phyloP scores from a whole-genome alignment of 495 filamentous ascomycete species.

The Penicillium cataractarum region DNA sequence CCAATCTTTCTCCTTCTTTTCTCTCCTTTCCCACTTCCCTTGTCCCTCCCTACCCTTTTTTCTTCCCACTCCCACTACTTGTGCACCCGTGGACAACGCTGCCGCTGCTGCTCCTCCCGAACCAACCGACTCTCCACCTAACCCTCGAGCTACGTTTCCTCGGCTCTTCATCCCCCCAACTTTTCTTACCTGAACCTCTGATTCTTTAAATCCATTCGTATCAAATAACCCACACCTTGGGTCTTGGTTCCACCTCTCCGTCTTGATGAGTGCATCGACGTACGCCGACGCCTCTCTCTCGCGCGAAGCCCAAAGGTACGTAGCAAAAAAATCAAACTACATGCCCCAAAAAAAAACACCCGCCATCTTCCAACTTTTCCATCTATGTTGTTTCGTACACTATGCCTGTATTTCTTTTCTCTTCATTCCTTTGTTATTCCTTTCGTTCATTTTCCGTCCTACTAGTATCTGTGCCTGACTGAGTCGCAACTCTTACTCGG shows the following conservation, averaged over 20 bases:
- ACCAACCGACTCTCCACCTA: not conserved
- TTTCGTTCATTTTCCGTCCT: constrained; percentile 11
- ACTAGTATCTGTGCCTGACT: constrained; percentile 12
- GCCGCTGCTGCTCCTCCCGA: not conserved
- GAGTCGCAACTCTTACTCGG: constrained; percentile 38
- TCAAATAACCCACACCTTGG: constrained; percentile 17
- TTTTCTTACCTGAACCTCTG: not conserved
- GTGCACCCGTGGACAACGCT: constrained; percentile 5
- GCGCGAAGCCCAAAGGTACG: constrained; percentile 48
- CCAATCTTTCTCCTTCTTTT: constrained; percentile 26
- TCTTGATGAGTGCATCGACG: constrained; percentile 54
- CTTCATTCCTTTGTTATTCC: constrained; percentile 1
- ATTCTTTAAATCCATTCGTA: constrained; percentile 5
- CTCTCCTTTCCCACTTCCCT: constrained; percentile 10
- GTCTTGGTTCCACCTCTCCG: constrained; percentile 32
- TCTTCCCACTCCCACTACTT: constrained; percentile 9
- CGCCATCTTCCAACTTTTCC: not conserved
- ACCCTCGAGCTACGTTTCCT: constrained; percentile 9
- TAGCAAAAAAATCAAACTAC: constrained; percentile 11
- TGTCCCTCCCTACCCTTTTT: constrained; percentile 13
- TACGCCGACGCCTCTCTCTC: constrained; percentile 50
- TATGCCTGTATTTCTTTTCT: not conserved
- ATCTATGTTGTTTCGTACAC: not conserved
- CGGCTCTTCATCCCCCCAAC: constrained; percentile 7
- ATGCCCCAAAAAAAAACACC: not conserved